phyloP scores from a whole-genome alignment of 352 stramenopile genomes.

The Phytophthora sp. region DNA sequence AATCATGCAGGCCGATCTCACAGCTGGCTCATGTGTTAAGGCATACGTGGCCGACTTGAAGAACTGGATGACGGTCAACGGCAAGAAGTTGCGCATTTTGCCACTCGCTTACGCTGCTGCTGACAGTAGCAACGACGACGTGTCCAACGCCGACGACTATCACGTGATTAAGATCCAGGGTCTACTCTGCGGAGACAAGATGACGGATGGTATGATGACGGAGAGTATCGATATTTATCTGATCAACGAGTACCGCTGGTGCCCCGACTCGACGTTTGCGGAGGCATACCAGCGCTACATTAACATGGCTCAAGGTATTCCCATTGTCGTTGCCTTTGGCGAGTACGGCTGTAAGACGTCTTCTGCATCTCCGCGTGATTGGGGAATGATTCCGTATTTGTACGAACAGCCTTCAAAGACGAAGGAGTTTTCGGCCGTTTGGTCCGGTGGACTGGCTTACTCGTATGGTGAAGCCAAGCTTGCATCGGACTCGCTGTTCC shows the following conservation, averaged over 20 bases:
- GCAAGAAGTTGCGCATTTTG: slow-evolving; percentile 81
- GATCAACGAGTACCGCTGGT: slow-evolving; percentile 92
- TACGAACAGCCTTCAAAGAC: slow-evolving; percentile 74
- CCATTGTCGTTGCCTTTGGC: slow-evolving; percentile 81
- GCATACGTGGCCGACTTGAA: slow-evolving; percentile 85
- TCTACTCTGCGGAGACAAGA: slow-evolving; percentile 83
- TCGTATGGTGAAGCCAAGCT: slow-evolving; percentile 89
- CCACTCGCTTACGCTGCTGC: slow-evolving; percentile 83
- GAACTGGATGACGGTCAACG: slow-evolving; percentile 89
- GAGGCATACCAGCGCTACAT: slow-evolving; percentile 80
- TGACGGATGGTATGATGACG: slow-evolving; percentile 80
- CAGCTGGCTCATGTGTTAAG: slow-evolving; percentile 81
- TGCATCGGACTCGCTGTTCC: slow-evolving; percentile 65
- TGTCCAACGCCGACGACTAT: slow-evolving; percentile 78
- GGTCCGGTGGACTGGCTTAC: slow-evolving; percentile 84
- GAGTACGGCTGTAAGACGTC: slow-evolving; percentile 84
- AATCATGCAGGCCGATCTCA: slow-evolving; percentile 87
- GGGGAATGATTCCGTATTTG: slow-evolving; percentile 83
- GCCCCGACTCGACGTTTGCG: slow-evolving; percentile 65
- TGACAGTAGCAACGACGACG: slow-evolving; percentile 72
- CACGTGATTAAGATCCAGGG: slow-evolving; percentile 85
- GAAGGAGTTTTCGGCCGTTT: slow-evolving; percentile 77
- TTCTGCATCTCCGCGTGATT: slow-evolving; percentile 51
- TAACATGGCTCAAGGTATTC: slow-evolving; percentile 73
- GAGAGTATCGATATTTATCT: slow-evolving; percentile 90